These are phyloP conservation scores for Pseudocercospora fuligena DNA, from an alignment of 2,329 filamentous ascomycete species.

Conservation along the genomic window DNA sequence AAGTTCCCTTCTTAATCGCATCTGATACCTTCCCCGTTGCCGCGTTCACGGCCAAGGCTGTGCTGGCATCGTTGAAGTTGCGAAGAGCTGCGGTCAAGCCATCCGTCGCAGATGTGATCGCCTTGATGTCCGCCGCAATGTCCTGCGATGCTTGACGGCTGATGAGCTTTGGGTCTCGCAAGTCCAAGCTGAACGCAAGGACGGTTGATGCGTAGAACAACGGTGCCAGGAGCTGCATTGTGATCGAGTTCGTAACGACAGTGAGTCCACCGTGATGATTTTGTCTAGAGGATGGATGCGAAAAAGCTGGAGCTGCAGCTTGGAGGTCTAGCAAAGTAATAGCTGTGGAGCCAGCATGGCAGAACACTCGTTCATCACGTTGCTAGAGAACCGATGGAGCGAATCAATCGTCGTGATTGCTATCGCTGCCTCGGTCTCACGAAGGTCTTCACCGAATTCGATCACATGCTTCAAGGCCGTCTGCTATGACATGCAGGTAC, in stretches of 20 bases:
- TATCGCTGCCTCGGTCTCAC: neutral
- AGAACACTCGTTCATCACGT: slow-evolving; percentile 8
- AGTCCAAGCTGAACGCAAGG: slow-evolving; percentile 21
- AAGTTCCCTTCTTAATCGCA: slow-evolving; percentile 21
- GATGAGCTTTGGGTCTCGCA: slow-evolving; percentile 12
- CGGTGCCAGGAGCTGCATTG: slow-evolving; percentile 21
- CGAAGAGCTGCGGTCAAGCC: slow-evolving; percentile 15
- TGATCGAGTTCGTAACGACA: slow-evolving; percentile 10
- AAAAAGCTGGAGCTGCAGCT: neutral
- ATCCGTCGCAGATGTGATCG: slow-evolving; percentile 19
- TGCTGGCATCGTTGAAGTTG: slow-evolving; percentile 11
- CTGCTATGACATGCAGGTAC: slow-evolving; percentile 6
- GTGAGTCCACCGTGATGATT: neutral
- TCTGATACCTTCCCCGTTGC: slow-evolving; percentile 15
- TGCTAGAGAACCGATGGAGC: neutral
- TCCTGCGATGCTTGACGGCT: slow-evolving; percentile 21
- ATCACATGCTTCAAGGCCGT: slow-evolving; percentile 11
- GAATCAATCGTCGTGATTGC: slow-evolving; percentile 3
- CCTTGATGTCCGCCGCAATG: slow-evolving; percentile 17
- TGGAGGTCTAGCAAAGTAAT: slow-evolving; percentile 7
- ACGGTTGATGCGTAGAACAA: slow-evolving; percentile 17
- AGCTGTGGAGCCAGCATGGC: slow-evolving; percentile 8
- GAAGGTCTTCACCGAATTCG: neutral
- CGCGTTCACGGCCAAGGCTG: slow-evolving; percentile 14
- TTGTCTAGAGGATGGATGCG: slow-evolving; percentile 2